Evolutionary conservation across 164 flowering plant species (phyloP), one percentile per base, ranked within the genome.

Genomic region (Malania oleifera): DNA sequence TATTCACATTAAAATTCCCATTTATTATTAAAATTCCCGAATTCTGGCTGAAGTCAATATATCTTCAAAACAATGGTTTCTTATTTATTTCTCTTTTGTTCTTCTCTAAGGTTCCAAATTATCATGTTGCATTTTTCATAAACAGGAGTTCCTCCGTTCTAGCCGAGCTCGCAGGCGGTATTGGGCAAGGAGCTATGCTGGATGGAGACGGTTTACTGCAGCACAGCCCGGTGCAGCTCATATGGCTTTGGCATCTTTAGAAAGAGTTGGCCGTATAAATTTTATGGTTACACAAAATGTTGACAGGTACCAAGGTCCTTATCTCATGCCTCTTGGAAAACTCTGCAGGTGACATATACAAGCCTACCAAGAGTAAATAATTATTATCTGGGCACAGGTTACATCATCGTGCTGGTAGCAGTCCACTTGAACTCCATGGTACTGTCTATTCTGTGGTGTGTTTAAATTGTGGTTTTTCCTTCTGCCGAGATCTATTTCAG

Each of bases 181-280:
- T 57, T 93, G 98, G 97, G 95, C 98, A 22, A 82, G 98, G 77
- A 93, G 98, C 75, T 93, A 72, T 82, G 98, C 97, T 77, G 98
- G 98, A 63, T 93, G 98, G 96, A 83, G 89, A 67, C 71, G 76
- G 35, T 93, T 90, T 60, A 80, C 69, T 43, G 83, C 81, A 29
- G 84, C 92, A 62, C 80, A 86, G 66, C 99, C 97, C 35, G 70
- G 92, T 68, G 47, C 97, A 20, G 85, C 87, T 52, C 92, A 93
- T 77, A 37, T 60, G 50, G 85, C 99, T 62, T 75, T 93, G 56
- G 86, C 99, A 61, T 77, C 96, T 58, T 73, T 93, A 27, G 99
- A 93, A 71, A 88, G 78, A 59, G 81, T 74, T 37, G 82, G 89
- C 18, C 78, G 82, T 52, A 69, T 93, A 77, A 68, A 74, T 64